Conservation (phyloP, 192 early-diverging fungal species). For the Coemansia sp. region DNA sequence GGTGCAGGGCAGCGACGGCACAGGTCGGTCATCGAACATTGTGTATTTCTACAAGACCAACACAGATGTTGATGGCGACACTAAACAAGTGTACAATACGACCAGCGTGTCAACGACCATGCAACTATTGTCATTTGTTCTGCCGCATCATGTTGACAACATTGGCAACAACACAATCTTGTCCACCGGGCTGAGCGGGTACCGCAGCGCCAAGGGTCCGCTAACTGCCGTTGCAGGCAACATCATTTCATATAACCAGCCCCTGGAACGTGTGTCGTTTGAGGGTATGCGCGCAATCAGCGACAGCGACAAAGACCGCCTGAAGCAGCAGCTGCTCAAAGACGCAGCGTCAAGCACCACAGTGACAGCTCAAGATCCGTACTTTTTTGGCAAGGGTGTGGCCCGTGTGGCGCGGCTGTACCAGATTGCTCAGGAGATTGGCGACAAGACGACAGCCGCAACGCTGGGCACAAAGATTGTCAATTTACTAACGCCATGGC, state of each 20-base stretch:
- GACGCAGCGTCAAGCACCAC: constrained; percentile 28
- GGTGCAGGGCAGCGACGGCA: constrained; percentile 24
- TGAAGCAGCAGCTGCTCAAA: constrained; percentile 38
- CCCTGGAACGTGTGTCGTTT: constrained; percentile 31
- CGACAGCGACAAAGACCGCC: constrained; percentile 17
- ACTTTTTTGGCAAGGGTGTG: constrained; percentile 58
- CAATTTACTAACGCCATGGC: constrained; percentile 40
- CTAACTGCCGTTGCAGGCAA: constrained; percentile 52
- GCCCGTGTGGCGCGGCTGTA: constrained; percentile 53
- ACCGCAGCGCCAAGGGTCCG: constrained; percentile 54
- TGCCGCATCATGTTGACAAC: constrained; percentile 55
- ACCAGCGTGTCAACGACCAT: constrained; percentile 12
- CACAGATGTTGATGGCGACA: constrained; percentile 28
- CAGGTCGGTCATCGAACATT: constrained; percentile 31
- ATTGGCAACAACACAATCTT: constrained; percentile 5
- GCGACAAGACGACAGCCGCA: constrained; percentile 18
- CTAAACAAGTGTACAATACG: constrained; percentile 14
- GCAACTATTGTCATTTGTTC: constrained; percentile 47
- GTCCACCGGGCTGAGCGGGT: constrained; percentile 34
- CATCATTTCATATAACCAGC: constrained; percentile 51
- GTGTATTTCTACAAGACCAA: constrained; percentile 47
- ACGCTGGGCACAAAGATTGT: constrained; percentile 16
- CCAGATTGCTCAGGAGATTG: constrained; percentile 54
- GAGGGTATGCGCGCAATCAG: constrained; percentile 28
- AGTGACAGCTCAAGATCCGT: constrained; percentile 47